Base-by-base conservation (phyloP, 2,329 filamentous ascomycete genomes). In the Paradendryphiella salina region DNA sequence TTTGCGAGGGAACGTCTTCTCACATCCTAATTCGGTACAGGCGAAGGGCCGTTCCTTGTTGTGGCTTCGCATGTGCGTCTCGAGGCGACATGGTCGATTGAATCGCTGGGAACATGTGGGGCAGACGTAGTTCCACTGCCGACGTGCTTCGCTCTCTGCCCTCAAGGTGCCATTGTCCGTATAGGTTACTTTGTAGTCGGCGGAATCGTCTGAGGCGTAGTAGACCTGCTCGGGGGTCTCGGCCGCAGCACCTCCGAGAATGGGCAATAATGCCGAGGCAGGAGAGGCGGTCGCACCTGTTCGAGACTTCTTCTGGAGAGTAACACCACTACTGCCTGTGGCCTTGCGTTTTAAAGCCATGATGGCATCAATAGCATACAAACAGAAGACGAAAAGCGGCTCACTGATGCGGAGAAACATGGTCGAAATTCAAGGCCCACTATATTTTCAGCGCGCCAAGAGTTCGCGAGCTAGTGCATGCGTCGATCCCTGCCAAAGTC, bases 1-100 rank as follows among this genome's bases (percentile, higher is more conserved):
- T 59, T 90, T 84, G 55, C 94, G 89, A 11, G 90, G 82, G 70
- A 96, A 97, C 34, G 86, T 82, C 76, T 96, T 96, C 64, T 84
- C 83, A 68, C 93, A 97, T 34, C 75, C 85, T 5, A 80, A 75
- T 55, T 87, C 81, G 2, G 80, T 77, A 67, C 93, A 97, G 32
- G 80, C 79, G 72, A 88, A 95, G 0, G 90, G 85, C 1, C 92
- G 85, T 61, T 93, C 89, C 61, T 93, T 90, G 45, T 85, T 93
- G 72, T 97, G 93, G 1, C 88, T 91, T 57, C 90, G 83, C 18
- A 93, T 75, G 66, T 97, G 93, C 13, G 60, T 85, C 52, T 87
- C 80, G 3, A 96, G 80, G 21, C 90, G 85, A 28, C 88, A 88
- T 0, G 90, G 91, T 3, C 93, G 86, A 71, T 96, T 96, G 78